Conservation (phyloP, 73 alveolate genomes). For the Paramecium primaurelia region DNA sequence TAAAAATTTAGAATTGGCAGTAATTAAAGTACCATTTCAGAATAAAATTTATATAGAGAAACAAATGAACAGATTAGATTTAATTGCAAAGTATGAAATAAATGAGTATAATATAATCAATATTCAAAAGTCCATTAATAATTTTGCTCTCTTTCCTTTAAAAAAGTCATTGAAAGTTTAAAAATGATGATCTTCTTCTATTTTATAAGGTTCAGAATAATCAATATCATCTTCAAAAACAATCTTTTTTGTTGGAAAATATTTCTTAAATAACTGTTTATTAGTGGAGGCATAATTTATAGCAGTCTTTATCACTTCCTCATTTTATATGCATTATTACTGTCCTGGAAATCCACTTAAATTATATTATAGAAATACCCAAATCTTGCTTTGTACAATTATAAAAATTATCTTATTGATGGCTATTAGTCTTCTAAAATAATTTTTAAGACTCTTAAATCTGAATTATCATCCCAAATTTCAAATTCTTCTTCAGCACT, state of each 20-base stretch:
- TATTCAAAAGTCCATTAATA: background rate
- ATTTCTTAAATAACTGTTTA: background rate
- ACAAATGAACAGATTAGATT: background rate
- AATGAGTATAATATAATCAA: background rate
- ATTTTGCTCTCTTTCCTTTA: background rate
- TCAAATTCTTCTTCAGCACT: conserved; percentile 28
- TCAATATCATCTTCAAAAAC: conserved; percentile 46
- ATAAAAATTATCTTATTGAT: background rate
- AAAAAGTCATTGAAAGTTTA: background rate
- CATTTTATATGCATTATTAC: background rate
- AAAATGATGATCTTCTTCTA: conserved; percentile 9
- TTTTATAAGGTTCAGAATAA: background rate
- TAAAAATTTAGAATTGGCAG: conserved; percentile 88
- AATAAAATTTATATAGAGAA: conserved; percentile 61
- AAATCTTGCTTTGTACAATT: conserved; percentile 32
- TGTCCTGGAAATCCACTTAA: conserved; percentile 45
- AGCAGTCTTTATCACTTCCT: conserved; percentile 6
- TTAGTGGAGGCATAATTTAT: background rate
- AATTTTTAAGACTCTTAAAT: background rate
- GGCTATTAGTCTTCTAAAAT: background rate
- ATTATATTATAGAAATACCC: background rate
- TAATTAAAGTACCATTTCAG: conserved; percentile 73
- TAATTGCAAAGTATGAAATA: conserved; percentile 27
- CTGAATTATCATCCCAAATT: background rate
- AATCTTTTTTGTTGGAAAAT: conserved; percentile 3